These are phyloP conservation scores for Mucor sp. DNA, from an alignment of 371 early-diverging fungal species.

Conservation along the genomic window DNA sequence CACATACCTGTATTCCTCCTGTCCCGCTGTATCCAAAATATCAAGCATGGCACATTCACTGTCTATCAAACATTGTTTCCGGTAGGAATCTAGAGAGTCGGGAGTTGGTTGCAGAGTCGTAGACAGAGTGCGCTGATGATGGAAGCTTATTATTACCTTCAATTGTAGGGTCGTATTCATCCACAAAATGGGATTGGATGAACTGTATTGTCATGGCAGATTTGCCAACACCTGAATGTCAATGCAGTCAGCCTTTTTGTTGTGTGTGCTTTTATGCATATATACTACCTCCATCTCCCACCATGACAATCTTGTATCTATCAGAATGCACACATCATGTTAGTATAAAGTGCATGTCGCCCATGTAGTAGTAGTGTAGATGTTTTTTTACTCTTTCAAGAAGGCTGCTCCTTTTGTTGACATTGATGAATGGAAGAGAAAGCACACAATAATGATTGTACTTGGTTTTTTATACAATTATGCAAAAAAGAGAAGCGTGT, in stretches of 20 bases:
- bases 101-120: background rate
- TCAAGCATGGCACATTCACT: conserved; percentile 72
- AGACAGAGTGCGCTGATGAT: background rate
- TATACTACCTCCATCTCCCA: conserved; percentile 67
- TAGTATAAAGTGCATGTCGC: background rate
- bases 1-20: conserved; percentile 78
- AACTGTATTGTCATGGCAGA: conserved; percentile 83
- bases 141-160: conserved; percentile 58
- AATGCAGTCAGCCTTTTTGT: too few relatives aligned
- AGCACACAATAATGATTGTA: background rate
- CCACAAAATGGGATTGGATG: conserved; percentile 77
- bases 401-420: conserved; percentile 4
- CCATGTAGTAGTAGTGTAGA: too few relatives aligned
- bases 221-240: conserved; percentile 57
- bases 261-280: background rate
- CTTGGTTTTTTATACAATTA: background rate
- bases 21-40: conserved; percentile 84
- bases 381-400: background rate
- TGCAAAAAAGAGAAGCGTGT: background rate
- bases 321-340: background rate
- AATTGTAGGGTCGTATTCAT: conserved; percentile 88
- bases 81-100: conserved; percentile 67
- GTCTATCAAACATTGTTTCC: conserved; percentile 76
- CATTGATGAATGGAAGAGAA: background rate
- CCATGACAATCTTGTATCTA: conserved; percentile 68